Percentiles rank a stretch among this genome's conserved stretches.
Evolutionary conservation across 257 asterid species (phyloP).

Genomic region (Paraleonurus japonicus): DNA sequence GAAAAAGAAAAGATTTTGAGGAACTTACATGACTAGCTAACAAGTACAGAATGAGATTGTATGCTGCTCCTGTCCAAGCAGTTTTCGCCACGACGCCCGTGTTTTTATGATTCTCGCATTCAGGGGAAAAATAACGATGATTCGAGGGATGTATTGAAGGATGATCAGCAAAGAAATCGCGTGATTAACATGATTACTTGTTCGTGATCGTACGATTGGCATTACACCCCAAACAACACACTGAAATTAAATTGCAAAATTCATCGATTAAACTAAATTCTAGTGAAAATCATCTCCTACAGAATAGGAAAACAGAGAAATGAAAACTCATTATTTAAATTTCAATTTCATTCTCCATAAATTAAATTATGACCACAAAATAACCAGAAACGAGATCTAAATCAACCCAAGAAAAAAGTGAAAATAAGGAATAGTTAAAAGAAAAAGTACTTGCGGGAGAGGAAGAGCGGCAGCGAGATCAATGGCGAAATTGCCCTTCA

Average conservation of each 20-base stretch:
- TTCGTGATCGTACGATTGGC: constrained; percentile 41
- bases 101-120: constrained; percentile 59
- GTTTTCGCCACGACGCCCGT: constrained; percentile 85
- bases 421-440: background rate
- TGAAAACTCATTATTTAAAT: too few relatives aligned
- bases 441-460: constrained; percentile 66
- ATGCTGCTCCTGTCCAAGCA: constrained; percentile 94
- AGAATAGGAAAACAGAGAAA: too few relatives aligned
- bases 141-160: constrained; percentile 78
- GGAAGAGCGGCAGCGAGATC: constrained; percentile 91
- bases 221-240: constrained; percentile 65
- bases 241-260: constrained; percentile 32
- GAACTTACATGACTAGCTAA: constrained; percentile 79
- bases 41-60: constrained; percentile 72
- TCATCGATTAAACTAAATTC: background rate
- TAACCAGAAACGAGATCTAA: background rate
- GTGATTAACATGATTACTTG: constrained; percentile 61
- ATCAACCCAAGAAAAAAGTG: background rate
- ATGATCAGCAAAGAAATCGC: constrained; percentile 67
- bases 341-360: too few relatives aligned
- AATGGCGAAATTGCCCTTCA: constrained; percentile 59
- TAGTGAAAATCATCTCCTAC: background rate
- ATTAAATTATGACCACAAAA: too few relatives aligned
- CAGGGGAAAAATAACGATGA: constrained; percentile 70
- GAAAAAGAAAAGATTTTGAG: background rate